These are phyloP conservation scores for Phialocephala sp. DNA, from an alignment of 2,329 filamentous ascomycete species.

Conservation along the genomic window DNA sequence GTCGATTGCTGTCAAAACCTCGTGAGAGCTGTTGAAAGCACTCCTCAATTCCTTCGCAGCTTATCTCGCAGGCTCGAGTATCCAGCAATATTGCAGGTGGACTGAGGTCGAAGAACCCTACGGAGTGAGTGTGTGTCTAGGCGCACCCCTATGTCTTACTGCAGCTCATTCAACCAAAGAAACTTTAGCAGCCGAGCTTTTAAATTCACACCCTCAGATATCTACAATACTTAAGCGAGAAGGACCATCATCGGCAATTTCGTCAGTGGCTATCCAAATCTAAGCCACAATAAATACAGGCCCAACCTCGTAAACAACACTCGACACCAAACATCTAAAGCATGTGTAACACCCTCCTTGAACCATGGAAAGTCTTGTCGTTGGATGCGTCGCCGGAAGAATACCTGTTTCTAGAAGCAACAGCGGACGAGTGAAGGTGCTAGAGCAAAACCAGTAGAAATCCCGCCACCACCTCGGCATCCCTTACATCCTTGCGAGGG, in stretches of 20 bases:
- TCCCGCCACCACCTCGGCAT: constrained; percentile 1
- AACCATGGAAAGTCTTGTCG: neutral
- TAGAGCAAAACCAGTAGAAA: neutral
- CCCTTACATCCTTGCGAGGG: neutral
- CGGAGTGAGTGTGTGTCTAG: neutral
- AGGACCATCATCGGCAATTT: neutral
- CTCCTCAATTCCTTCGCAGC: no score
- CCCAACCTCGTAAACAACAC: neutral
- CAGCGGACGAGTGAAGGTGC: neutral
- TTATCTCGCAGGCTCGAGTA: neutral
- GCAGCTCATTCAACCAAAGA: neutral
- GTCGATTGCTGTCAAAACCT: neutral
- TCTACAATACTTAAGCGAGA: neutral
- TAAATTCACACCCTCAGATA: neutral
- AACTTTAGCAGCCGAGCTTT: neutral
- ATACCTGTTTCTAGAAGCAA: constrained; percentile 1
- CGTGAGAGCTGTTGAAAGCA: neutral
- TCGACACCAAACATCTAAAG: neutral
- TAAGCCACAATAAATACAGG: neutral
- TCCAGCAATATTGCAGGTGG: neutral
- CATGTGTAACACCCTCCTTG: neutral
- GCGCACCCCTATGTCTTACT: neutral
- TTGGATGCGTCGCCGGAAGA: neutral
- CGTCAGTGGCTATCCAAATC: neutral
- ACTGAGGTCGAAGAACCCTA: neutral